Conservation (phyloP, 2,329 filamentous ascomycete species). For the Rutstroemia sydowiana region DNA sequence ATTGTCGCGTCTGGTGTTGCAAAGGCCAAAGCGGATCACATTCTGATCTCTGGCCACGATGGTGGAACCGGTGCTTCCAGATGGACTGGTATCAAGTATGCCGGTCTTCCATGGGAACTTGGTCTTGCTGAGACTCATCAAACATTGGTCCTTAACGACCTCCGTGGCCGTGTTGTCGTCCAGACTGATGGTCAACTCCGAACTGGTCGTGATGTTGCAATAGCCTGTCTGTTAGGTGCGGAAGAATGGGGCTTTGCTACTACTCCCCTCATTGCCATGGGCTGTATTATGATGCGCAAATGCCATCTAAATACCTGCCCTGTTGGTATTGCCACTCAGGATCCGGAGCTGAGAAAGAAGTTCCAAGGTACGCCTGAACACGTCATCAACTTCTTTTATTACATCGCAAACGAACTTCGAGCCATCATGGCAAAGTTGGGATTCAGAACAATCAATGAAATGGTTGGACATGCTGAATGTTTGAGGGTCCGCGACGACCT, state of each 20-base stretch:
- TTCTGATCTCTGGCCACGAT: constrained; percentile 92
- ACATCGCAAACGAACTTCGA: constrained; percentile 89
- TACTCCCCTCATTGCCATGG: constrained; percentile 90
- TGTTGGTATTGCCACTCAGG: constrained; percentile 91
- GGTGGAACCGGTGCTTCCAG: constrained; percentile 93
- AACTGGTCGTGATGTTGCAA: constrained; percentile 87
- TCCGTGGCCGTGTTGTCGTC: constrained; percentile 89
- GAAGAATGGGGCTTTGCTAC: constrained; percentile 98
- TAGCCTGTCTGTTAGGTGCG: constrained; percentile 91
- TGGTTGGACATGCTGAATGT: constrained; percentile 88
- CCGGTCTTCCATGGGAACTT: constrained; percentile 91
- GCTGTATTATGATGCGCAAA: constrained; percentile 90
- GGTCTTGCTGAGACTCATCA: constrained; percentile 97
- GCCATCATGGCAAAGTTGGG: constrained; percentile 96
- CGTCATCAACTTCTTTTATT: constrained; percentile 95
- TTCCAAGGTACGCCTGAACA: constrained; percentile 90
- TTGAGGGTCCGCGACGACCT: constrained; percentile 84
- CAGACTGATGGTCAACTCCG: constrained; percentile 93
- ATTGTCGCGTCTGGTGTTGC: constrained; percentile 96
- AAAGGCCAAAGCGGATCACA: constrained; percentile 95
- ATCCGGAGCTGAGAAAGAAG: constrained; percentile 89
- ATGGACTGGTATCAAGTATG: constrained; percentile 99
- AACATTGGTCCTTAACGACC: constrained; percentile 89
- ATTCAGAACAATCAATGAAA: constrained; percentile 93
- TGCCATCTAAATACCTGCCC: constrained; percentile 62